phyloP scores from a whole-genome alignment of 1,284 basidiomycete species.

The Schizopora paradoxa region DNA sequence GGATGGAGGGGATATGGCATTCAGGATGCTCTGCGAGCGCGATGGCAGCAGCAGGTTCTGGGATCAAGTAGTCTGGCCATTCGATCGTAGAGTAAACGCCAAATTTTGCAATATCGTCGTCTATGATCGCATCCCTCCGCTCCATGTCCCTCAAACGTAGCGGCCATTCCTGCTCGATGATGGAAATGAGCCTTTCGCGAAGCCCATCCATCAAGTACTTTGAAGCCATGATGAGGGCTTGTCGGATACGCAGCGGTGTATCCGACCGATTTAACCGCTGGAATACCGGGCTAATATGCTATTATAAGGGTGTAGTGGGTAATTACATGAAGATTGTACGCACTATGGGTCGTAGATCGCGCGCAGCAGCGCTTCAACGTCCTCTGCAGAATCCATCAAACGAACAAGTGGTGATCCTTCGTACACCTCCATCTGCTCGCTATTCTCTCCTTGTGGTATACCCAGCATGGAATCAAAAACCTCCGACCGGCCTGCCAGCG shows the following conservation, averaged over 20 bases:
- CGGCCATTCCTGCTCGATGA: not conserved
- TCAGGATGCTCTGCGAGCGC: not conserved
- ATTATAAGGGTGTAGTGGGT: not conserved
- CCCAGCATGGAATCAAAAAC: too few relatives aligned
- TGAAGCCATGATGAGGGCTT: not conserved
- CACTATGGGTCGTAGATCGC: not conserved
- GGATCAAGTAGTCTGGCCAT: too few relatives aligned
- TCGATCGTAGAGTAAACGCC: too few relatives aligned
- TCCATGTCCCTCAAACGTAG: not conserved
- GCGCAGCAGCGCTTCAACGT: not conserved
- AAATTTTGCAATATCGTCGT: too few relatives aligned
- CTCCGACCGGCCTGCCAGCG: constrained; percentile 57
- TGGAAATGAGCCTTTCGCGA: not conserved
- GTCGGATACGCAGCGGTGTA: not conserved
- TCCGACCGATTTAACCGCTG: not conserved
- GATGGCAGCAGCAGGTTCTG: constrained; percentile 1
- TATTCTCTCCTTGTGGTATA: too few relatives aligned
- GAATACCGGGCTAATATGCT: not conserved
- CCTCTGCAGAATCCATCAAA: not conserved
- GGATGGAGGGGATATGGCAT: constrained; percentile 2
- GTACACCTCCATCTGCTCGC: too few relatives aligned
- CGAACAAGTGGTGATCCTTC: not conserved
- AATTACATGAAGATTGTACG: not conserved
- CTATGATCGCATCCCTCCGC: not conserved
- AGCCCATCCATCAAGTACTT: not conserved